A percentile compares a stretch with the other conserved stretches of the same genome.
Evolutionary conservation across 2,329 filamentous ascomycete genomes (phyloP).

Genomic region (Ophiostoma pallidulum): DNA sequence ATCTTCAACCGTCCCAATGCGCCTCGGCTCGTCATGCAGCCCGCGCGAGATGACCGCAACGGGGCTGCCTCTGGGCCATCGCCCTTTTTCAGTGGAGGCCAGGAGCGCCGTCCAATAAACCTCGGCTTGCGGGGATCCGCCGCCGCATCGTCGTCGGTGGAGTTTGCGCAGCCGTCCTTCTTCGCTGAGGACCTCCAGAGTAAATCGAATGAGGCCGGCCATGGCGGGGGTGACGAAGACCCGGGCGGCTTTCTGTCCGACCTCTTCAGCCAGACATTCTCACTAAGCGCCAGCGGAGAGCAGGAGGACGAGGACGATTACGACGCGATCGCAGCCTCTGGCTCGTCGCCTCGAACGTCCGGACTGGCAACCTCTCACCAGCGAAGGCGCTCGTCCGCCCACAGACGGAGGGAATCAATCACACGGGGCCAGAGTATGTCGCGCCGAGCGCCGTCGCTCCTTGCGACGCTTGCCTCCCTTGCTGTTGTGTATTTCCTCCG

Average conservation of each 20-base stretch:
- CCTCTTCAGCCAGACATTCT: conserved; percentile 36
- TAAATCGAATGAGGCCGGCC: neutral
- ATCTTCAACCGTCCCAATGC: conserved; percentile 52
- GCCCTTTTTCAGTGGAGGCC: neutral
- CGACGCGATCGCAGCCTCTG: neutral
- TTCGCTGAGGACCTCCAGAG: conserved; percentile 36
- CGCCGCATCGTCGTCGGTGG: conserved; percentile 5
- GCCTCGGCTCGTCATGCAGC: conserved; percentile 31
- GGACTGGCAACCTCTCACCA: too few relatives aligned
- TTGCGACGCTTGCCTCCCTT: neutral
- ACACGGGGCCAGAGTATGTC: neutral
- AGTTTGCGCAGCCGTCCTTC: conserved; percentile 44
- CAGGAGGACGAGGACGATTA: neutral
- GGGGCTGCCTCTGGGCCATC: neutral
- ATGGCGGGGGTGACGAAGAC: conserved; percentile 23
- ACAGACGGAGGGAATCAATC: too few relatives aligned
- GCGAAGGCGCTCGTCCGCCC: too few relatives aligned
- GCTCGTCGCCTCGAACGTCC: too few relatives aligned
- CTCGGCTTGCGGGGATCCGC: neutral
- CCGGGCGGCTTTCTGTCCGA: conserved; percentile 36
- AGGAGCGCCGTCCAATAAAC: neutral
- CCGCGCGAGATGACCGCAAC: conserved; percentile 28
- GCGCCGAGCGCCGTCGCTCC: neutral
- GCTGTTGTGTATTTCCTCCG: neutral
- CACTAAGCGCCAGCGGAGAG: conserved; percentile 24